Conservation (phyloP, 768 basidiomycete genomes). For the Mycena maculata region DNA sequence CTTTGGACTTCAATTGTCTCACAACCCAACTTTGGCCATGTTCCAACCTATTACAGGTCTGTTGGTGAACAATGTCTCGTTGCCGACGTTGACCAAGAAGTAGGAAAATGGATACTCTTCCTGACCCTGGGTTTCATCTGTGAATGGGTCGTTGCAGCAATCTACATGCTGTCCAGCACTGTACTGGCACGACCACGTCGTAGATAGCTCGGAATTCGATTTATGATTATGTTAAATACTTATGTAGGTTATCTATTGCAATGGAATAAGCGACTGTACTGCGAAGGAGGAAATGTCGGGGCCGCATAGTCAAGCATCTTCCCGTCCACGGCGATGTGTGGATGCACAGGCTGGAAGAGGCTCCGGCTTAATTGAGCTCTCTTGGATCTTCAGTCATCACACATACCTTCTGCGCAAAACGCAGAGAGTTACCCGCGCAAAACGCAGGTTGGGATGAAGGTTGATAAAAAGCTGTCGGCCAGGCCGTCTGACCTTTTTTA, state of each 20-base stretch:
- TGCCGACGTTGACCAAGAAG: too few relatives aligned
- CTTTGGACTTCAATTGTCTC: conserved; percentile 50
- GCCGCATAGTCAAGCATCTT: conserved; percentile 82
- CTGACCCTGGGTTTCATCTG: conserved; percentile 69
- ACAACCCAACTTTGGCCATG: conserved; percentile 58
- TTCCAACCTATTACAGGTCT: conserved; percentile 71
- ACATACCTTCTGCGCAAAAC: conserved; percentile 65
- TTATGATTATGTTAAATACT: conserved; percentile 31
- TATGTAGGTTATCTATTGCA: conserved; percentile 31
- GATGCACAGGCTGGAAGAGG: conserved; percentile 56
- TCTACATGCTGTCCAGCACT: conserved; percentile 62
- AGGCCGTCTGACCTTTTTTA: conserved; percentile 2
- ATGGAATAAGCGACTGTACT: conserved; percentile 9
- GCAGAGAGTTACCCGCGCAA: conserved; percentile 66
- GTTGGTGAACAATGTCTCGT: too few relatives aligned
- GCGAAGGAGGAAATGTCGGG: conserved; percentile 57
- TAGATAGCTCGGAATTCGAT: background rate
- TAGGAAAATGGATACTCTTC: conserved; percentile 67
- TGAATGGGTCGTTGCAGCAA: conserved; percentile 63
- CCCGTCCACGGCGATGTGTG: conserved; percentile 56
- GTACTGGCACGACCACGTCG: conserved; percentile 34
- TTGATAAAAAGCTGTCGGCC: conserved; percentile 31
- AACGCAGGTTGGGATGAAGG: conserved; percentile 51
- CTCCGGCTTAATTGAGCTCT: conserved; percentile 88
- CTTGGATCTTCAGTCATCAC: conserved; percentile 55